These are phyloP conservation scores for Chalciporus sphaerocephalus DNA, from an alignment of 768 basidiomycete genomes.

Conservation along the genomic window DNA sequence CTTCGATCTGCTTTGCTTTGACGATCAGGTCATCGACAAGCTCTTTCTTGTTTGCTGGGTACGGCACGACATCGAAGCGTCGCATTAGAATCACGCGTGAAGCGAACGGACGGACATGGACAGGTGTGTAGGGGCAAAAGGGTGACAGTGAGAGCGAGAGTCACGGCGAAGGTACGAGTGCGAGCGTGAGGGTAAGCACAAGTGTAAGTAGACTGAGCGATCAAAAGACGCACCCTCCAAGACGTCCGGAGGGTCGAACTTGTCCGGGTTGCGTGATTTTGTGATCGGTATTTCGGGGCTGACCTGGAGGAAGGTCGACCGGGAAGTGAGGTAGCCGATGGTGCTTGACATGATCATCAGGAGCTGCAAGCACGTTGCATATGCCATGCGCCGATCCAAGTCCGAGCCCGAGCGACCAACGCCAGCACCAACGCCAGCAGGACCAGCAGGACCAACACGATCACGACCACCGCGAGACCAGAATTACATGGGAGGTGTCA, in stretches of 20 bases:
- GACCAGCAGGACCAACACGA: neutral
- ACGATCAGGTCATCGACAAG: slow-evolving; percentile 77
- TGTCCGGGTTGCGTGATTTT: slow-evolving; percentile 67
- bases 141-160: no score
- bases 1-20: slow-evolving; percentile 88
- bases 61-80: neutral
- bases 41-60: slow-evolving; percentile 75
- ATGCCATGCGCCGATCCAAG: neutral
- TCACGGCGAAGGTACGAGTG: neutral
- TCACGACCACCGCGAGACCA: no score
- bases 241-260: slow-evolving; percentile 65
- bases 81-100: neutral
- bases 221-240: slow-evolving; percentile 58
- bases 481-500: no score
- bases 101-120: neutral
- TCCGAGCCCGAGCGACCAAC: neutral
- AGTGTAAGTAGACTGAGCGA: neutral
- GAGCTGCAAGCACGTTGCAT: slow-evolving; percentile 44
- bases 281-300: slow-evolving; percentile 79
- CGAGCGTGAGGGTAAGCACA: no score
- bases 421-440: neutral
- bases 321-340: slow-evolving; percentile 73
- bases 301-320: slow-evolving; percentile 75
- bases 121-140: neutral
- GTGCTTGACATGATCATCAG: slow-evolving; percentile 85